Conservation (phyloP, 345 rosid genomes). For the Hevea brasiliensis region DNA sequence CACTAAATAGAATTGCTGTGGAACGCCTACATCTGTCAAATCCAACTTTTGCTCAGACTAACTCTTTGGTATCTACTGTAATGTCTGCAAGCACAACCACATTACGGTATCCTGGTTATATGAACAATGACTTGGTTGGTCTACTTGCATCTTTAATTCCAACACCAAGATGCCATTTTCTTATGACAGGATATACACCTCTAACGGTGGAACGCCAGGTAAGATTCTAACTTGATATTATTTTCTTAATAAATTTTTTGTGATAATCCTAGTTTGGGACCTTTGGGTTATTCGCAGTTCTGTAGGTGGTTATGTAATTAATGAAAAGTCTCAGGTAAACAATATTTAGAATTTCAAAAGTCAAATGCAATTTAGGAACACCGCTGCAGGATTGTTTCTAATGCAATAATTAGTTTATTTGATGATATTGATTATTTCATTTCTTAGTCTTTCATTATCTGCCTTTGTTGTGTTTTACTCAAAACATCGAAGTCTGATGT, state of each 20-base stretch:
- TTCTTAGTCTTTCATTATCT: not conserved
- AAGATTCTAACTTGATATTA: slow-evolving; percentile 14
- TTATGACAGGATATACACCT: slow-evolving; percentile 98
- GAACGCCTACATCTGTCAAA: slow-evolving; percentile 86
- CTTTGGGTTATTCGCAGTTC: not conserved
- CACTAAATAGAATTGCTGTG: slow-evolving; percentile 89
- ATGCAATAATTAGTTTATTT: not conserved
- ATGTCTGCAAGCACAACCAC: slow-evolving; percentile 99
- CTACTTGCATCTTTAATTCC: slow-evolving; percentile 96
- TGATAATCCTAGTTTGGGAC: not conserved
- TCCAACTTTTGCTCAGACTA: slow-evolving; percentile 91
- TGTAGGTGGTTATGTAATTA: not conserved
- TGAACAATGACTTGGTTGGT: slow-evolving; percentile 98
- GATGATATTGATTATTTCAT: slow-evolving; percentile 1
- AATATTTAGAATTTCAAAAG: slow-evolving; percentile 3
- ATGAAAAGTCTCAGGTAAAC: not conserved
- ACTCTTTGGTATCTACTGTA: slow-evolving; percentile 95
- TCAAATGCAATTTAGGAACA: not conserved
- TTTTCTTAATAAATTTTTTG: slow-evolving; percentile 3
- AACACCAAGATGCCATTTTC: slow-evolving; percentile 98
- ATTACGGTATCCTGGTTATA: slow-evolving; percentile 93
- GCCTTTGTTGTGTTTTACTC: not conserved
- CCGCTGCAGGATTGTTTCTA: not conserved
- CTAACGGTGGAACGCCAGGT: slow-evolving; percentile 97
- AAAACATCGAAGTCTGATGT: slow-evolving; percentile 12